phyloP scores from a whole-genome alignment of 306 rosid species.

The Pterocarpus santalinus region DNA sequence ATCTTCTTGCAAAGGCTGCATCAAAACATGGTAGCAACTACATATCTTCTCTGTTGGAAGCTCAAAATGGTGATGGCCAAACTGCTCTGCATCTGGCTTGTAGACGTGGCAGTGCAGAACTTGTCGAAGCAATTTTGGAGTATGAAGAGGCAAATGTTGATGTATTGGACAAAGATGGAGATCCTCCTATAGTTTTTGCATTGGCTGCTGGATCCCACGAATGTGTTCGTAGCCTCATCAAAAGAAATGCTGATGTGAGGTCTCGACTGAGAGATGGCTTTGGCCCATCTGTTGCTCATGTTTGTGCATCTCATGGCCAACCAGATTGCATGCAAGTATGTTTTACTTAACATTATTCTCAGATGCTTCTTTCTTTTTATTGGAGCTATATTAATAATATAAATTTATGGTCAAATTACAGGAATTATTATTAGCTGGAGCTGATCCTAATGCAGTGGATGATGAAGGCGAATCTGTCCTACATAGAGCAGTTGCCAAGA shows the following conservation, averaged over 20 bases:
- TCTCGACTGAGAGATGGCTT: conserved; percentile 74
- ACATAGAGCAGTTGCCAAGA: conserved; percentile 78
- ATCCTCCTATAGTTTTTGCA: conserved; percentile 86
- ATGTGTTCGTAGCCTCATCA: conserved; percentile 71
- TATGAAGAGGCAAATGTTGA: conserved; percentile 75
- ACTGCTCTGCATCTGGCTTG: conserved; percentile 85
- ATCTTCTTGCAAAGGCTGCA: conserved; percentile 47
- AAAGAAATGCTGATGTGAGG: conserved; percentile 76
- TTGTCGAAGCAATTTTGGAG: conserved; percentile 79
- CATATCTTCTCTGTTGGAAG: no score
- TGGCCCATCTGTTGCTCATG: conserved; percentile 82
- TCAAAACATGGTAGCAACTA: no score
- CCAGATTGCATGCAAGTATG: conserved; percentile 91
- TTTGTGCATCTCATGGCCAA: conserved; percentile 87
- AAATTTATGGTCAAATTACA: neutral
- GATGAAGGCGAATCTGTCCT: conserved; percentile 89
- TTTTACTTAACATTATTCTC: conserved; percentile 36
- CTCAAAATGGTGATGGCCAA: no score
- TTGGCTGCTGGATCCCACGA: conserved; percentile 85
- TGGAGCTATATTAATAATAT: no score
- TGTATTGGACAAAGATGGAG: conserved; percentile 82
- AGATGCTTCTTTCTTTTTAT: conserved; percentile 1
- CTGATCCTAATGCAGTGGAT: conserved; percentile 85
- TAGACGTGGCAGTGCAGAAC: conserved; percentile 75
- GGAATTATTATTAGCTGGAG: conserved; percentile 72